A percentile compares a stretch with the other conserved stretches of the same genome.
Conservation (phyloP, 2,329 filamentous ascomycete genomes). For the Monosporascus sp. region DNA sequence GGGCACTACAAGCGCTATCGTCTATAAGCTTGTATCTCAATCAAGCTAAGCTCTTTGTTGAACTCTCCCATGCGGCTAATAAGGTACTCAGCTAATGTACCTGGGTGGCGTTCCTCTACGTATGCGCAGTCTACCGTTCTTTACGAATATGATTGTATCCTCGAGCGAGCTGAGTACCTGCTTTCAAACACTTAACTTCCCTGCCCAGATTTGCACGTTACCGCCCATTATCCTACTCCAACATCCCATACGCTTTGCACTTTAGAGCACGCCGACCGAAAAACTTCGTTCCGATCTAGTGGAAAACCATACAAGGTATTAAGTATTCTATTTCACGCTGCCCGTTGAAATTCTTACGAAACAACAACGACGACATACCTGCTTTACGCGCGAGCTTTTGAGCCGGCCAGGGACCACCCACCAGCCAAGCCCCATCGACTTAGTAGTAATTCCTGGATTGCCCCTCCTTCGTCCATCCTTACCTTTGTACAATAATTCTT, state of each 20-base stretch:
- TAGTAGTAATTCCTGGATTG: background rate
- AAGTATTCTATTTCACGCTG: background rate
- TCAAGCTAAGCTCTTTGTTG: too few species aligned
- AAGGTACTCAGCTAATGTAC: too few species aligned
- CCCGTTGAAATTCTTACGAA: background rate
- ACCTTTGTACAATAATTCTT: slow-evolving; percentile 1
- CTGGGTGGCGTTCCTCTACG: too few species aligned
- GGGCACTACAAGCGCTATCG: too few species aligned
- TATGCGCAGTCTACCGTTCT: too few species aligned
- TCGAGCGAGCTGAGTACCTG: too few species aligned
- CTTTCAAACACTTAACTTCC: background rate
- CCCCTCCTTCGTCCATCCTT: background rate
- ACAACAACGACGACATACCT: background rate
- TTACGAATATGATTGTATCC: too few species aligned
- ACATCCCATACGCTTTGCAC: background rate
- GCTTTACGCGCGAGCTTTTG: background rate
- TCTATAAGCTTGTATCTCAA: too few species aligned
- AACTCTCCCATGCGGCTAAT: too few species aligned
- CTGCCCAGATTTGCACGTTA: background rate
- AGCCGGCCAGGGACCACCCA: background rate
- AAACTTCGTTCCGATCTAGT: background rate
- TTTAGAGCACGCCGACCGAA: background rate
- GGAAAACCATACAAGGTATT: background rate
- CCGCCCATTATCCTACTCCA: background rate
- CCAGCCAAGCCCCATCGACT: background rate